Evolutionary conservation across 495 filamentous ascomycete genomes (phyloP), one percentile per base, ranked within the genome.

Genomic region (Rhizodiscina lignyota): DNA sequence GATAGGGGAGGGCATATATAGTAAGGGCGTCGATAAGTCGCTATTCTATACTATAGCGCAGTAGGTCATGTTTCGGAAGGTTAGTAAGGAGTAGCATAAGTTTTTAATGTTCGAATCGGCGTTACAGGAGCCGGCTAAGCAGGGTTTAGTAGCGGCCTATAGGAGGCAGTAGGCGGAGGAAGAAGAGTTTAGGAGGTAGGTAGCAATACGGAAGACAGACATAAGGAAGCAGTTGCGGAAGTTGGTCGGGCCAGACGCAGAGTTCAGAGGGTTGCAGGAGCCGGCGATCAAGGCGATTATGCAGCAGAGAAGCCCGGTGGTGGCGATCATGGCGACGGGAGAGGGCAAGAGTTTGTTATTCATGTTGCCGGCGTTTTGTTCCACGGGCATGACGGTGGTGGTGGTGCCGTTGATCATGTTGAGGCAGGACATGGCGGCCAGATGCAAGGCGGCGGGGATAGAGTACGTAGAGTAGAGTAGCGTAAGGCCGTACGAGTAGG

Each of bases 341-440:
- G 34, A 30, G 2, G 38, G 41, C 0, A 54, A 54, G 38, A 49
- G 45, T 31, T 22, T 54, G 19, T 32, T 41, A 18, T 54, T 54
- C 23, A 50, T 54, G 30, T 39, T 54, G 17, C 47, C 37, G 18
- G 39, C 28, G 19, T 45, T 16, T 34, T 26, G 28, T 16, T 8
- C 23, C 35, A 20, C 29, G 38, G 30, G 40, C 32, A n/a, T 35
- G 33, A 30, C 34, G 16, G 36, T 41, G 36, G 2, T 51, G 13
- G 35, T 51, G 3, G 32, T 49, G 10, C 42, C 34, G 23, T 36
- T 49, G 32, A 32, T 53, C 11, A 35, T 35, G 32, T 41, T 52
- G 32, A 22, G 30, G 13, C 5, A 21, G 12, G 37, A 53, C 32
- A 24, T 51, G 1, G 21, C 35, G 20, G 19, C 26, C 5, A 22